Percentiles rank a stretch among this genome's conserved stretches.
Conservation (phyloP, 2,329 filamentous ascomycete species). For the Xylaria multiplex region DNA sequence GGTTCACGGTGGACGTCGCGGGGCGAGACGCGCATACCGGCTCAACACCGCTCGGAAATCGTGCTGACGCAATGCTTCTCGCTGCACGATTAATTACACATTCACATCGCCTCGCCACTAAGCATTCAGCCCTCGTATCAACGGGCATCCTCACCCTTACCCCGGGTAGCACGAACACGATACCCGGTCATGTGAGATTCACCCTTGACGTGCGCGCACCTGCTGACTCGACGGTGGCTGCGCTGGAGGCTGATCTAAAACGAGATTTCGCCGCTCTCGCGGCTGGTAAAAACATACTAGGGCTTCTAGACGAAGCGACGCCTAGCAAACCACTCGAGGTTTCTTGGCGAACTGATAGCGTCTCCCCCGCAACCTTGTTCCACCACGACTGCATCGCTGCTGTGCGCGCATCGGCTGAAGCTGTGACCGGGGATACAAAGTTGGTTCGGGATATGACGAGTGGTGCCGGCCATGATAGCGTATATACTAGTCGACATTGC, state of each 20-base stretch:
- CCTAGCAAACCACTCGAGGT: conserved; percentile 41
- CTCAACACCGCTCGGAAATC: conserved; percentile 73
- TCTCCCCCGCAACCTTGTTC: conserved; percentile 71
- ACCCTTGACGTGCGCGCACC: conserved; percentile 73
- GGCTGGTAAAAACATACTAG: conserved; percentile 62
- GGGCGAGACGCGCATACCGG: conserved; percentile 79
- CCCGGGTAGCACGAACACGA: conserved; percentile 78
- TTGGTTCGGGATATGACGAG: conserved; percentile 53
- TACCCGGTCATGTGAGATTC: conserved; percentile 74
- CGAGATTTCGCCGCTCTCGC: conserved; percentile 69
- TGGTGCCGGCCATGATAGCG: conserved; percentile 60
- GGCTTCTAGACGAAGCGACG: conserved; percentile 51
- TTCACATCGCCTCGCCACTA: conserved; percentile 69
- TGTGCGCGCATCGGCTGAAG: conserved; percentile 68
- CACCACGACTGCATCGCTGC: conserved; percentile 73
- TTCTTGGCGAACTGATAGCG: conserved; percentile 68
- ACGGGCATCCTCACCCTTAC: conserved; percentile 75
- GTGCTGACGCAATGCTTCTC: conserved; percentile 74
- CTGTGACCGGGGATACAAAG: conserved; percentile 63
- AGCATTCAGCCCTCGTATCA: conserved; percentile 69
- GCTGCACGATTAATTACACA: conserved; percentile 74
- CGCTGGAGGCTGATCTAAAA: conserved; percentile 66
- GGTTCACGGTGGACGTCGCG: conserved; percentile 73
- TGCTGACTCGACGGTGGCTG: conserved; percentile 63
- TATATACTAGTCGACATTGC: conserved; percentile 67